Evolutionary conservation across 2,329 filamentous ascomycete species (phyloP).

Genomic region (Nigrospora oryzae): DNA sequence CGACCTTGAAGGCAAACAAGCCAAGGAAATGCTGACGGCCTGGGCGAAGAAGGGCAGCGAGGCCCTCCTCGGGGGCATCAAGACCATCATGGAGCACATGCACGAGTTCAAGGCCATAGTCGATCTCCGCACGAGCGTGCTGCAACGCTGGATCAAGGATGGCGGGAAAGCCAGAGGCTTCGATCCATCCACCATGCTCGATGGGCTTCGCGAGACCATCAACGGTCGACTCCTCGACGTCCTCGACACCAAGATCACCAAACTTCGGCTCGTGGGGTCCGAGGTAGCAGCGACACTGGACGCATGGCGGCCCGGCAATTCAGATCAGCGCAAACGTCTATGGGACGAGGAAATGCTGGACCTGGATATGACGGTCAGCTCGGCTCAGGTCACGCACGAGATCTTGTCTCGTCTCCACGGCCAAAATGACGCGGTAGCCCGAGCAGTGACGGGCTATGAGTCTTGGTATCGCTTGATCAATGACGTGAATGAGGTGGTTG

Average conservation of each 20-base stretch:
- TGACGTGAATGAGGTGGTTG: constrained; percentile 53
- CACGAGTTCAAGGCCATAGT: constrained; percentile 62
- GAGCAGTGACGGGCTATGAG: constrained; percentile 55
- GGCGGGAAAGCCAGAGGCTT: constrained; percentile 57
- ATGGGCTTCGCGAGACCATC: constrained; percentile 59
- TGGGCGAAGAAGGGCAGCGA: constrained; percentile 58
- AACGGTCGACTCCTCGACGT: constrained; percentile 59
- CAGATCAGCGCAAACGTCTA: constrained; percentile 43
- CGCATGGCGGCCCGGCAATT: constrained; percentile 47
- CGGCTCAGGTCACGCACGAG: constrained; percentile 57
- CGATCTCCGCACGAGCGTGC: constrained; percentile 57
- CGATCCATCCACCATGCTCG: constrained; percentile 59
- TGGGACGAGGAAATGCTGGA: constrained; percentile 62
- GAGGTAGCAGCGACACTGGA: constrained; percentile 55
- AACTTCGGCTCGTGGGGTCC: constrained; percentile 56
- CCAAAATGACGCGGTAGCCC: constrained; percentile 56
- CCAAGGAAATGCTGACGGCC: constrained; percentile 48
- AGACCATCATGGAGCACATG: constrained; percentile 49
- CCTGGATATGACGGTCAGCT: constrained; percentile 57
- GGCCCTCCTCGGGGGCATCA: constrained; percentile 53
- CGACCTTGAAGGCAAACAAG: constrained; percentile 55
- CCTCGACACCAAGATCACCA: constrained; percentile 53
- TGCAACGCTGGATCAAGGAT: constrained; percentile 69
- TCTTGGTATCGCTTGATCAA: constrained; percentile 69
- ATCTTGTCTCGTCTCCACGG: constrained; percentile 66